Evolutionary conservation across 345 rosid species (phyloP).

Genomic region (Trapa incisa): DNA sequence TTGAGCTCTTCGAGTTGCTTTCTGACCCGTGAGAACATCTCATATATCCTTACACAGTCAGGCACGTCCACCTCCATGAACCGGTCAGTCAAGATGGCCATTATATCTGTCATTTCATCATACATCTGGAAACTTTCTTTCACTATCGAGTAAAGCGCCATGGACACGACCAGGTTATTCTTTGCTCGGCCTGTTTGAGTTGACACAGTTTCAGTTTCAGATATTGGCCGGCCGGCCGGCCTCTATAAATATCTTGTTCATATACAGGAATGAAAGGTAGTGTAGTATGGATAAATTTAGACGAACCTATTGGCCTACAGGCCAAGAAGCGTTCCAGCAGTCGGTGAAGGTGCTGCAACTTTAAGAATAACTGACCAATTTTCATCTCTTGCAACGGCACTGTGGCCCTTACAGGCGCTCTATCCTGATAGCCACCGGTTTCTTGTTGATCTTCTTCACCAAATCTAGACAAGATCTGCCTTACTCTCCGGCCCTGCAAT

Average conservation of each 20-base stretch:
- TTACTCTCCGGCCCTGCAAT: constrained; percentile 56
- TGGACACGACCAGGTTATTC: constrained; percentile 51
- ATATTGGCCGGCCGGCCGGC: too few species aligned
- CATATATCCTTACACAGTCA: constrained; percentile 52
- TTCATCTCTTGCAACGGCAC: constrained; percentile 45
- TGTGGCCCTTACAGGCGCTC: constrained; percentile 20
- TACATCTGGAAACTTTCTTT: constrained; percentile 75
- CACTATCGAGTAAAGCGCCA: constrained; percentile 54
- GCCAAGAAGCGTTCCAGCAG: constrained; percentile 72
- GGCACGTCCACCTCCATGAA: constrained; percentile 59
- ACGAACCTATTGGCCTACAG: constrained; percentile 78
- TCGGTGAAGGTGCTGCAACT: constrained; percentile 61
- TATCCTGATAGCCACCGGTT: neutral
- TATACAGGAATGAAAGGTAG: neutral
- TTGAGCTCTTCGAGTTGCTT: constrained; percentile 73
- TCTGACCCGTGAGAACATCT: constrained; percentile 42
- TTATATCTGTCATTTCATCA: constrained; percentile 46
- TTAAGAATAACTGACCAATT: constrained; percentile 38
- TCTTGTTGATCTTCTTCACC: constrained; percentile 28
- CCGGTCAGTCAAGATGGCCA: constrained; percentile 51
- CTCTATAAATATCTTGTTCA: too few species aligned
- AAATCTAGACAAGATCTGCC: constrained; percentile 24
- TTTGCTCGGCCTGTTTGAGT: constrained; percentile 47
- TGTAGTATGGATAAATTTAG: neutral
- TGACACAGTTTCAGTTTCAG: too few species aligned